Conservation (phyloP, 2,329 filamentous ascomycete genomes). For the Akanthomyces muscarius region DNA sequence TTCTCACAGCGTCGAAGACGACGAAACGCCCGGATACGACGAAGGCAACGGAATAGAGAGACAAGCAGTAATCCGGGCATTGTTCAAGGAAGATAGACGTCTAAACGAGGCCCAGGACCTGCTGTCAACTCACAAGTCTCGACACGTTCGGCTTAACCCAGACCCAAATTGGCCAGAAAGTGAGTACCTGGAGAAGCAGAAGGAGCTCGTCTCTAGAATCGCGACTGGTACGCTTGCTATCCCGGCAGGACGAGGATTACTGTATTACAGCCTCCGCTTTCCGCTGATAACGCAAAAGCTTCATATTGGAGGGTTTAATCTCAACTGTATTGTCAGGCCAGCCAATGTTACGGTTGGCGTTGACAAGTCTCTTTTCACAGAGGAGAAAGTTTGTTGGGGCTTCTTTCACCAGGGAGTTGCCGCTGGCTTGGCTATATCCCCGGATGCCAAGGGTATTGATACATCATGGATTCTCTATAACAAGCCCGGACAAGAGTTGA, state of each 20-base stretch:
- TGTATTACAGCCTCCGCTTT: slow-evolving; percentile 82
- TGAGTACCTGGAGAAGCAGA: slow-evolving; percentile 86
- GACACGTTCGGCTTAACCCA: slow-evolving; percentile 71
- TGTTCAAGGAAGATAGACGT: slow-evolving; percentile 89
- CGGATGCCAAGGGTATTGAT: slow-evolving; percentile 86
- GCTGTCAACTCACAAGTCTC: slow-evolving; percentile 78
- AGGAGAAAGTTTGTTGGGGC: slow-evolving; percentile 97
- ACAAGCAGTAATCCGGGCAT: slow-evolving; percentile 73
- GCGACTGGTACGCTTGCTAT: slow-evolving; percentile 86
- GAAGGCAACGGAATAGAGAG: slow-evolving; percentile 81
- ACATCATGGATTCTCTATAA: slow-evolving; percentile 99
- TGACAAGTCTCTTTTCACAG: slow-evolving; percentile 79
- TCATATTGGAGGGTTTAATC: slow-evolving; percentile 82
- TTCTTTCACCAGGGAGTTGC: slow-evolving; percentile 97
- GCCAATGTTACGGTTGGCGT: slow-evolving; percentile 90
- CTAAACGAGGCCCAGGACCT: slow-evolving; percentile 81
- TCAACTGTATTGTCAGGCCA: slow-evolving; percentile 88
- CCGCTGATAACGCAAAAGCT: slow-evolving; percentile 92
- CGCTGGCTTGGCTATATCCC: slow-evolving; percentile 87
- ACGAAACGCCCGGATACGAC: slow-evolving; percentile 59
- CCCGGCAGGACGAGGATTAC: slow-evolving; percentile 78
- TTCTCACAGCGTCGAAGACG: slow-evolving; percentile 62
- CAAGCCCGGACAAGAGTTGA: slow-evolving; percentile 80
- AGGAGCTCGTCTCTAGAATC: slow-evolving; percentile 80
- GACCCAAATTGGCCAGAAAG: slow-evolving; percentile 78